Base-by-base conservation (phyloP, 495 filamentous ascomycete genomes). In the Aspergillus baeticus region DNA sequence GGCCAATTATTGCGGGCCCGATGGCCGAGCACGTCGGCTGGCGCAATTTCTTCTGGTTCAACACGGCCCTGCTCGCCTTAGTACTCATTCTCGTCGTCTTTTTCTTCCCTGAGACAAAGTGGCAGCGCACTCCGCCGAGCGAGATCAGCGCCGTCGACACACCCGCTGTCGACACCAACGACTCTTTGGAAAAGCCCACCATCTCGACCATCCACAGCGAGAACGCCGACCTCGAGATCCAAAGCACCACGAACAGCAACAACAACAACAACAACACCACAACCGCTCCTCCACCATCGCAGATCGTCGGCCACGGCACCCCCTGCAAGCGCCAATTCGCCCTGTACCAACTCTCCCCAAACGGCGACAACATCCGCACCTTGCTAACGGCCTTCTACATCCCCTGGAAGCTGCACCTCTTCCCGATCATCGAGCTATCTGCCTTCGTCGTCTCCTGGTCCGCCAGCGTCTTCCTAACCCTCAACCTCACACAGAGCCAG, bases 401-500 rank as follows among this genome's bases (percentile, higher is more conserved):
- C 38, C 84, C 84, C 4, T 77, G 81, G 71, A 79, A 80, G 46
- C 69, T 87, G 41, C 75, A 84, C 51, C 69, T 77, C 13, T 88
- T 86, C 66, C 84, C 84, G 0, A 82, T 88, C 52, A 81, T 86
- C 48, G 82, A 88, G 57, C 81, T 82, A 36, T 71, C 79, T 10
- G 76, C 79, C 20, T 82, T 87, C 62, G 70, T 83, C 31, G 81
- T 84, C 35, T 80, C 80, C 13, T 87, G 82, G 80, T 77, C 77
- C 20, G 84, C 81, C 37, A 79, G 79, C 58, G 77, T 71, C 17
- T 81, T 86, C 61, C 70, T 87, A 55, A 82, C 84, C 17, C 69
- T 87, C 59, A 87, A 88, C 60, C 72, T 88, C 21, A 87, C 85
- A 22, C 78, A 87, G 61, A 75, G 76, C 18, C 84, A 84, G 59